A percentile compares a stretch with the other conserved stretches of the same genome.
phyloP scores from a whole-genome alignment of 169 alveolate species.

The Plasmodium yoelii region DNA sequence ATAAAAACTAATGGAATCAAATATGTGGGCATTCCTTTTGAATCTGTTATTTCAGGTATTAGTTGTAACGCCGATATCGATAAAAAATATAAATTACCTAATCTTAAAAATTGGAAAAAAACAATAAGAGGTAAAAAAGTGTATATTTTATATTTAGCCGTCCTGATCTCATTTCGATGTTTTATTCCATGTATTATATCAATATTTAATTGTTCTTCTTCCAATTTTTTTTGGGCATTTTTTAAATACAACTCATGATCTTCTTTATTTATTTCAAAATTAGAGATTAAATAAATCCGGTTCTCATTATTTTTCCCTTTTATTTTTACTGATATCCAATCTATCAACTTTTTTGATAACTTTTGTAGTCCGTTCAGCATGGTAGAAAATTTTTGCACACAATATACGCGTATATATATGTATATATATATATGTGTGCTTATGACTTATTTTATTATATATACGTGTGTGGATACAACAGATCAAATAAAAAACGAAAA shows the following conservation, averaged over 20 bases:
- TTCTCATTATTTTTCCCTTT: slow-evolving; percentile 38
- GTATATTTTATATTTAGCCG: slow-evolving; percentile 78
- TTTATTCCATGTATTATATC: slow-evolving; percentile 69
- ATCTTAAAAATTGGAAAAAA: slow-evolving; percentile 80
- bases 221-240: slow-evolving; percentile 42
- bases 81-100: slow-evolving; percentile 92
- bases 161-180: slow-evolving; percentile 73
- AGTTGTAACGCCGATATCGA: slow-evolving; percentile 91
- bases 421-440: slow-evolving; percentile 3
- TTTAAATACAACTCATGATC: slow-evolving; percentile 51
- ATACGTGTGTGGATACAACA: too few species aligned
- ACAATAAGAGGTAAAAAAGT: slow-evolving; percentile 79
- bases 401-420: neutral
- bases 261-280: slow-evolving; percentile 48
- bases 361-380: neutral
- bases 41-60: slow-evolving; percentile 89
- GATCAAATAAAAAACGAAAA: too few species aligned
- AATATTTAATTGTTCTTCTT: slow-evolving; percentile 69
- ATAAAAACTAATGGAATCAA: slow-evolving; percentile 94
- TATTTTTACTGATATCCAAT: slow-evolving; percentile 41
- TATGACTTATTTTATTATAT: neutral
- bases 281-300: slow-evolving; percentile 52
- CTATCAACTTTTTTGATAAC: slow-evolving; percentile 8
- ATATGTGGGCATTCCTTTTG: slow-evolving; percentile 93
- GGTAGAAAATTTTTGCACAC: neutral